Base-by-base conservation (phyloP, 176 grass and related monocot genomes). In the Cenchrus fungigraminus region DNA sequence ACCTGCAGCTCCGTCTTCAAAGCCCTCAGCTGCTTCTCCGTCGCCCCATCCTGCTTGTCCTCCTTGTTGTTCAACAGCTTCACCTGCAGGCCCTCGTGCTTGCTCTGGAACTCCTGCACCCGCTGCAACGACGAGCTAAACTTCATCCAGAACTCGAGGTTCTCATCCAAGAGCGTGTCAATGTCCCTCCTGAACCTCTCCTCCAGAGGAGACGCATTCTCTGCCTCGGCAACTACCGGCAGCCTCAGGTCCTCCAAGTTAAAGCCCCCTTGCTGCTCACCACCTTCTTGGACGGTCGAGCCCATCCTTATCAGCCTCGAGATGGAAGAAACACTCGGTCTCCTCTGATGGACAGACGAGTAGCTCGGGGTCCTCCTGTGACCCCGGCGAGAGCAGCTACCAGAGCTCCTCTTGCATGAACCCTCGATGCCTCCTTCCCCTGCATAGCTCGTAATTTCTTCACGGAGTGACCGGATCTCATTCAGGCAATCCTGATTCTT, bases 1-100 rank as follows among this genome's bases (percentile, higher is more conserved):
- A 98, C 93, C 84, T 95, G 97, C 56, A 95, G 74, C 54, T 95
- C 97, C 22, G 93, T 95, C 84, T 98, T 98, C 68, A 95, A 80
- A 1, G 88, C 88, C 83, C 93, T 81, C 8, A 98, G 80, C 74
- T 87, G 63, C 84, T 91, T 88, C 64, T 89, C 89, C 6, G 43
- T 65, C 55, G 49, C 6, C 22, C n/a, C 85, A n/a, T 46, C 65
- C 6, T 70, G 65, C n/a, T 57, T 25, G 11, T 60, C 63, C 15
- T 68, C 46, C 53, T 78, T 50, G 5, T 29, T 42, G 32, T 90
- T 83, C 2, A 34, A 22, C 14, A 83, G 45, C 65, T 89, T 91
- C 64, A 82, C 59, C 6, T 85, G 81, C 66, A 94, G 31, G 28
- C 71, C 32, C 13, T 92, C 69, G n/a, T 90, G 80, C 68, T 61